Percentiles rank a stretch among this genome's conserved stretches.
phyloP scores from a whole-genome alignment of 2,329 filamentous ascomycete genomes.

The Sclerotinia sclerotiorum region DNA sequence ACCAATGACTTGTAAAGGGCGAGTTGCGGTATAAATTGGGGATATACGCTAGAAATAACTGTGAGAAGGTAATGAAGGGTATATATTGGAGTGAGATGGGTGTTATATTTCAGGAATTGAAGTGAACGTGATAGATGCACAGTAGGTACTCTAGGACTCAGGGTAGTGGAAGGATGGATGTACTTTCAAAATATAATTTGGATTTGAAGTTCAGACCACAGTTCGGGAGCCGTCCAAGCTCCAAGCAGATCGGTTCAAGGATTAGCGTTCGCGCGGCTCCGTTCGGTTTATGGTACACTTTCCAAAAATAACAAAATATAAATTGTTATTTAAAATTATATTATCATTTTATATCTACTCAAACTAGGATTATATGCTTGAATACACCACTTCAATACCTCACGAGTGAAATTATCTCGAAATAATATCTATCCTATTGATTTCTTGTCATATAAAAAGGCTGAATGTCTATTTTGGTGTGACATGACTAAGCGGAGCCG shows the following conservation, averaged over 20 bases:
- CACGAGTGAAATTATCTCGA: too few relatives aligned
- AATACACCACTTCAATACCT: too few relatives aligned
- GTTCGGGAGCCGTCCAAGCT: conserved; percentile 9
- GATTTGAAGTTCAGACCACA: conserved; percentile 7
- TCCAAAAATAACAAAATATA: too few relatives aligned
- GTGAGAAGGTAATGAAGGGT: not conserved
- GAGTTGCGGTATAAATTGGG: not conserved
- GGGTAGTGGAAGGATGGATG: not conserved
- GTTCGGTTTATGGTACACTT: too few relatives aligned
- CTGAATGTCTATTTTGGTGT: too few relatives aligned
- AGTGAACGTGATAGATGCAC: not conserved
- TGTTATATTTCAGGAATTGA: not conserved
- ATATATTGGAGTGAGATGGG: not conserved
- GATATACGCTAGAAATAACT: not conserved
- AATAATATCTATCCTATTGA: too few relatives aligned
- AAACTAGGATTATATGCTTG: too few relatives aligned
- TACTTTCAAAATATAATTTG: not conserved
- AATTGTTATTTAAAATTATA: too few relatives aligned
- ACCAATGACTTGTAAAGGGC: not conserved
- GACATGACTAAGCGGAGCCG: too few relatives aligned
- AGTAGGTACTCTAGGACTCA: not conserved
- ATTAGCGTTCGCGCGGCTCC: not conserved
- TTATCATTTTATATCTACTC: too few relatives aligned
- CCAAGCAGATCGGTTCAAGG: not conserved
- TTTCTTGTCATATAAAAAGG: too few relatives aligned